A percentile compares a stretch with the other conserved stretches of the same genome.
Conservation (phyloP, 192 early-diverging fungal genomes). For the Geranomyces michiganensis region DNA sequence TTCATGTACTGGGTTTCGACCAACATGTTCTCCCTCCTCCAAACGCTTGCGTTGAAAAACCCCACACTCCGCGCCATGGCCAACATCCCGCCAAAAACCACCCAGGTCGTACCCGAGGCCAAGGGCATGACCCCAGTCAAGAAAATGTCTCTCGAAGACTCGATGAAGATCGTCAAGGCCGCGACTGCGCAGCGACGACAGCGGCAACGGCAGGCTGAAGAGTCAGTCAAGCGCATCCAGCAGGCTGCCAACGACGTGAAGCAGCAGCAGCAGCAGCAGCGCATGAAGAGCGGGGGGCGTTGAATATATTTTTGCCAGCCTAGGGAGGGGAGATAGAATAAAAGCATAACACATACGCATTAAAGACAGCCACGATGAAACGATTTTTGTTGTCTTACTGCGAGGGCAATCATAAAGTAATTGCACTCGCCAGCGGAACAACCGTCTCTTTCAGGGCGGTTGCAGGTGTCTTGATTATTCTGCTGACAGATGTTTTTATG, state of each 20-base stretch:
- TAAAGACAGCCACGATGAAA: too few relatives aligned
- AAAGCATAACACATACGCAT: too few relatives aligned
- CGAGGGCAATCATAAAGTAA: too few relatives aligned
- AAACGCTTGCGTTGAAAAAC: slow-evolving; percentile 67
- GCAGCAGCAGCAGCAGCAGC: too few relatives aligned
- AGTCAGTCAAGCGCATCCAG: background rate
- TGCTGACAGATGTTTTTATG: too few relatives aligned
- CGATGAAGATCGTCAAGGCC: slow-evolving; percentile 34
- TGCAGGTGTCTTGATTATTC: too few relatives aligned
- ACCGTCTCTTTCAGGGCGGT: too few relatives aligned
- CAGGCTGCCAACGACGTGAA: background rate
- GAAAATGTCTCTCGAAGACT: slow-evolving; percentile 31
- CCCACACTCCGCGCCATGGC: slow-evolving; percentile 58
- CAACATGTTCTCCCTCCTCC: slow-evolving; percentile 71
- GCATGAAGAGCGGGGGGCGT: too few relatives aligned
- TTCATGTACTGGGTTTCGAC: slow-evolving; percentile 87
- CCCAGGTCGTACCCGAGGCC: background rate
- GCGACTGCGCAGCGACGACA: slow-evolving; percentile 33
- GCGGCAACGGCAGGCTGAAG: background rate
- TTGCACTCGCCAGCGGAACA: too few relatives aligned
- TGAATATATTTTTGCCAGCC: too few relatives aligned
- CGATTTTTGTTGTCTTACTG: too few relatives aligned
- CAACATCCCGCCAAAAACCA: slow-evolving; percentile 57
- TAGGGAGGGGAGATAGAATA: too few relatives aligned
- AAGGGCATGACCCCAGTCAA: background rate